A percentile compares a stretch with the other conserved stretches of the same genome.
Conservation (phyloP, 2,329 filamentous ascomycete genomes). For the Neofusicoccum sp. region DNA sequence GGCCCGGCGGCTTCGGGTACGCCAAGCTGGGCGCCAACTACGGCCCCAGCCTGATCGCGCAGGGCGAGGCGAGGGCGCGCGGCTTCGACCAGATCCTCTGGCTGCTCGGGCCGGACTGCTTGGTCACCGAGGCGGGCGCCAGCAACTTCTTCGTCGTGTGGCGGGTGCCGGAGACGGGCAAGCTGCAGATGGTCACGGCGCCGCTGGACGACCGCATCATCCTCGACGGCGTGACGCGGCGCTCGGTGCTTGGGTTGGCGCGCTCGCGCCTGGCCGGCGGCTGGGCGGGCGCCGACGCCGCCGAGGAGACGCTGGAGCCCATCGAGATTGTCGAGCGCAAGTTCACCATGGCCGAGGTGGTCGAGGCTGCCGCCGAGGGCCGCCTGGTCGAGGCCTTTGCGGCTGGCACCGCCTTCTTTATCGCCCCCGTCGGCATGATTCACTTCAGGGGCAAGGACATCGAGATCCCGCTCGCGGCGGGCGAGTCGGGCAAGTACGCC, state of each 20-base stretch:
- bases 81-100: conserved; percentile 93
- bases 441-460: conserved; percentile 46
- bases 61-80: conserved; percentile 66
- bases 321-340: conserved; percentile 75
- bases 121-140: conserved; percentile 87
- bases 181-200: conserved; percentile 74
- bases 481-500: conserved; percentile 44
- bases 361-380: conserved; percentile 70
- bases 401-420: conserved; percentile 71
- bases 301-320: conserved; percentile 33
- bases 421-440: conserved; percentile 46
- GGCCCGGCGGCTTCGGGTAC: conserved; percentile 89
- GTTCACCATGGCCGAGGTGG: conserved; percentile 77
- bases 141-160: conserved; percentile 90
- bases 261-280: conserved; percentile 56
- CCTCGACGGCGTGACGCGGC: conserved; percentile 82
- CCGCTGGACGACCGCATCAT: conserved; percentile 81
- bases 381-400: conserved; percentile 82
- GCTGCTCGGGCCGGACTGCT: conserved; percentile 75
- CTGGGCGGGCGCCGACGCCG: conserved; percentile 21
- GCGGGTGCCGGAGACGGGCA: conserved; percentile 60
- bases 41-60: conserved; percentile 76
- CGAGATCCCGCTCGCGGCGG: conserved; percentile 41
- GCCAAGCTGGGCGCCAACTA: conserved; percentile 95
- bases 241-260: conserved; percentile 73